Base-by-base conservation (phyloP, 495 filamentous ascomycete genomes). In the Aspergillus funiculosus region DNA sequence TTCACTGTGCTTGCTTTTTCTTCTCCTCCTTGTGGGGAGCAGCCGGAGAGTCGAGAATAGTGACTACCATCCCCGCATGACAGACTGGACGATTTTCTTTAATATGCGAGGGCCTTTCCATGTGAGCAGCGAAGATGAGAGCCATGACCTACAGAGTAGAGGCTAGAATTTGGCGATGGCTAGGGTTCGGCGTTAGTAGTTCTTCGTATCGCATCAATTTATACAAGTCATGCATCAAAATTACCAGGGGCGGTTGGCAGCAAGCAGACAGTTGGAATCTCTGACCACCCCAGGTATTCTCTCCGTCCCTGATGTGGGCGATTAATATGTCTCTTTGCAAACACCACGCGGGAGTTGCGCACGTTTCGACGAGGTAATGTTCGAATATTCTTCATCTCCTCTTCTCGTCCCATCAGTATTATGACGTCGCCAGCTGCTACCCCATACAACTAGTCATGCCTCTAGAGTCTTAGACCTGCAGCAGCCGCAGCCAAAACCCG, bases 21-120 rank as follows among this genome's bases (percentile, higher is more conserved):
- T 30, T 28, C 10, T 29, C 46, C 30, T 31, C 32, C 14, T 25
- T 53, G 45, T 49, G 51, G 51, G 45, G 51, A 32, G 39, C 39
- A 44, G 36, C 50, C 31, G 50, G 39, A n/a, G 18, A 31, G 34
- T 2, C 28, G 4, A 3, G 10, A n/a, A 10, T 41, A 44, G 48
- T 34, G 35, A 37, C 36, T 36, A 13, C 35, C 40, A 40, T 45
- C 51, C 51, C 51, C 51, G 45, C 51, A 53, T 53, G 32, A 32
- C 19, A 42, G 48, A 24, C 34, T 45, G 39, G 3, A 39, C 21
- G 17, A 35, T 25, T 8, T 30, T 11, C 28, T 5, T 13, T 3
- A 13, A 3, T 13, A 11, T 8, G 14, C 28, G 28, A 10, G 3
- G 10, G 10, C 10, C 4, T 11, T 5, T 10, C 25, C 10, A 10